Evolutionary conservation across 306 rosid species (phyloP), one percentile per base, ranked within the genome.

Genomic region (Trifolium fragiferum): DNA sequence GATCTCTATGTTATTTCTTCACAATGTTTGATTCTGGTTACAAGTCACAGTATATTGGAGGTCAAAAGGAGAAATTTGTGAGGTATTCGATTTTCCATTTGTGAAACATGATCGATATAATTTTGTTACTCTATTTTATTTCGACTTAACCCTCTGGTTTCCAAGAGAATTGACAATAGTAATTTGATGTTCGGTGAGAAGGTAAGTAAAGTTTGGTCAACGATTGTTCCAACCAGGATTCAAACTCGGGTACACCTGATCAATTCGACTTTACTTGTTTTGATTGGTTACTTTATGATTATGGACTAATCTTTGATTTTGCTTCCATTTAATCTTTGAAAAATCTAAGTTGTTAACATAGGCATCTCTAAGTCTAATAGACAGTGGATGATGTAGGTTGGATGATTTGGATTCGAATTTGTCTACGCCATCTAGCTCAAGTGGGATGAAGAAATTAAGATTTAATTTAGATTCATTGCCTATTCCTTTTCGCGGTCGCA

Each of bases 391-490:
- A 38, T 85, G 85, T 66, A 91, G 97, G 88, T 84, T 91, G 88
- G 92, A 89, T 70, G 93, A 89, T 44, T 57, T 79, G 70, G 89
- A 87, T 71, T 85, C 97, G 5, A 75, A 83, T 65, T 27, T 54
- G 55, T 84, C 94, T 4, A 1, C 33, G 35, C 44, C 82, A 54
- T 21, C 90, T 7, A 67, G 51, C 72, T 58, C 91, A 6, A 53
- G 79, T 16, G 87, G 85, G 63, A 88, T 83, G 91, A 90, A 83
- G 84, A 89, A 70, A 59, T 27, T 76, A 12, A 78, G 84, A 53
- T 87, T 90, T 68, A 88, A 83, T 37, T 60, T 90, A 3, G 88
- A 93, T 38, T 73, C 75, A 13, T 37, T 81, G 10, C 85, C 86
- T 6, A 20, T 83, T 9, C 85, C 84, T 5, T 33, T 86, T 51